A percentile compares a stretch with the other conserved stretches of the same genome.
phyloP scores from a whole-genome alignment of 2,329 filamentous ascomycete genomes.

The Fusarium humuli region DNA sequence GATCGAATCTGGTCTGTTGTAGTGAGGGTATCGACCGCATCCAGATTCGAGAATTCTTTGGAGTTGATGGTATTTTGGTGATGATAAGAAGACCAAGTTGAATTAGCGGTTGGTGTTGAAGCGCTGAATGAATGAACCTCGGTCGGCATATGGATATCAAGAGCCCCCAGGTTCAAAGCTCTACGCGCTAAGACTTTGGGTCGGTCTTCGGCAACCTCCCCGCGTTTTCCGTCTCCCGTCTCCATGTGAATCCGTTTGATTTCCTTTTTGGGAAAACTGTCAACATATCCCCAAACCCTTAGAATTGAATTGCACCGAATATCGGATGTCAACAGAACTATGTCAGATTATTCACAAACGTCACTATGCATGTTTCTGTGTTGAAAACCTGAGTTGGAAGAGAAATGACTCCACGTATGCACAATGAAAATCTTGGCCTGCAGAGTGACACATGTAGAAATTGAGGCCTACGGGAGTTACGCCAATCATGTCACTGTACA shows the following conservation, averaged over 20 bases:
- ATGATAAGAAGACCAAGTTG: conserved; percentile 8
- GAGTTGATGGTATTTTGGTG: not conserved
- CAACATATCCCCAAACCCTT: not conserved
- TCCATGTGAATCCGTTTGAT: conserved; percentile 9
- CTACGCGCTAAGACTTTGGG: conserved; percentile 6
- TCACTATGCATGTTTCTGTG: not conserved
- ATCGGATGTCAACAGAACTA: not conserved
- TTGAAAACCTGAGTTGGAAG: not conserved
- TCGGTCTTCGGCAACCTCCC: conserved; percentile 27
- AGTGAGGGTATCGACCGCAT: not conserved
- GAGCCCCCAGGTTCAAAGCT: conserved; percentile 4
- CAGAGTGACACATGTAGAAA: not conserved
- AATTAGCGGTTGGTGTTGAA: conserved; percentile 22
- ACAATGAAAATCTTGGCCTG: not conserved
- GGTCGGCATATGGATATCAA: conserved; percentile 19
- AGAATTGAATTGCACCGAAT: not conserved
- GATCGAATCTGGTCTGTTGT: conserved; percentile 12
- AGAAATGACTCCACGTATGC: not conserved
- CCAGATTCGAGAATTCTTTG: not conserved
- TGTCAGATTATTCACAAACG: not conserved
- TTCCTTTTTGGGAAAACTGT: conserved; percentile 14
- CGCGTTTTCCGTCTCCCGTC: conserved; percentile 6
- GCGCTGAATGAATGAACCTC: conserved; percentile 26
- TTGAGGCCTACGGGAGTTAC: not conserved
- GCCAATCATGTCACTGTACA: not conserved